phyloP scores from a whole-genome alignment of 176 grass and related monocot genomes.

The sorghum (Sorghum bicolor) region Sorghum_bicolor_NCBIv3 NC_012879.2:52114501-52115000 shows the following conservation, averaged over 20 bases:
- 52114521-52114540: background rate
- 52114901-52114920: background rate
- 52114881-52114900: background rate
- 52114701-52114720: background rate
- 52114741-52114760: background rate
- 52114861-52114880: background rate
- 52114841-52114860: background rate
- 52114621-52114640: slow-evolving; percentile 72
- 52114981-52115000: background rate
- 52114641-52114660: slow-evolving; percentile 79
- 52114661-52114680: slow-evolving; percentile 72
- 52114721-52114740: background rate
- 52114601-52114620: slow-evolving; percentile 94
- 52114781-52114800: background rate
- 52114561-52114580: slow-evolving; percentile 93
- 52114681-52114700: background rate
- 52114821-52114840: background rate
- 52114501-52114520: background rate
- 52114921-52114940: background rate
- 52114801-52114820: background rate
- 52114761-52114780: background rate
- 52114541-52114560: slow-evolving; percentile 17
- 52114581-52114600: slow-evolving; percentile 97
- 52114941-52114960: background rate
- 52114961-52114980: background rate